Percentiles rank a stretch among this genome's conserved stretches.
Evolutionary conservation across 1,139 yeast genomes (phyloP).

Genomic region (Scheffersomyces illinoinensis): DNA sequence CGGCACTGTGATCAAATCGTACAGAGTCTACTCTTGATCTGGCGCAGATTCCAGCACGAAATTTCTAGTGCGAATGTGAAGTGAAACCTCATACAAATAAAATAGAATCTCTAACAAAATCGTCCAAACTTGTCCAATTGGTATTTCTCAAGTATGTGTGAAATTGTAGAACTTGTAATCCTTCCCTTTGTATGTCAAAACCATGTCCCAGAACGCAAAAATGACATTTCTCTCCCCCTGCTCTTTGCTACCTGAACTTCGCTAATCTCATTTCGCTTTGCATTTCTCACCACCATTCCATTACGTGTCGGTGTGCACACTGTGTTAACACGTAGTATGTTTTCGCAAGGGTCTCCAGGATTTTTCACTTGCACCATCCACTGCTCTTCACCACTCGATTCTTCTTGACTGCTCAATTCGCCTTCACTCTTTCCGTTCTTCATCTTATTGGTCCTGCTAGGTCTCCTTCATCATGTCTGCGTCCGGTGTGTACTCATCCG

Average conservation of each 20-base stretch:
- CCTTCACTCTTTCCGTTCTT: not conserved
- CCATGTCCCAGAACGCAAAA: not conserved
- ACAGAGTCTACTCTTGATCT: no score
- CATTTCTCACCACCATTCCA: not conserved
- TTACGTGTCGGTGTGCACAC: not conserved
- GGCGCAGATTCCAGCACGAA: no score
- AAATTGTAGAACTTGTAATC: no score
- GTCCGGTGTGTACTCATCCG: slow-evolving; percentile 22
- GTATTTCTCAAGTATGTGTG: no score
- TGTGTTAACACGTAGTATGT: not conserved
- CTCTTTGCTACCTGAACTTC: not conserved
- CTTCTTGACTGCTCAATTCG: not conserved
- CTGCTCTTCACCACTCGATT: not conserved
- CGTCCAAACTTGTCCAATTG: no score
- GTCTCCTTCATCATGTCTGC: slow-evolving; percentile 22
- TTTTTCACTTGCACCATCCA: not conserved
- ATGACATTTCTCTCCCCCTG: not conserved
- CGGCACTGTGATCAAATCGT: no score
- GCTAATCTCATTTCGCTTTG: not conserved
- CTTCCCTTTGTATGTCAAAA: not conserved
- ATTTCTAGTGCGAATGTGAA: no score
- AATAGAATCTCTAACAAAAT: no score
- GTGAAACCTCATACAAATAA: no score
- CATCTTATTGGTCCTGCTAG: not conserved
- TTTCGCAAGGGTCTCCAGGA: not conserved